A percentile compares a stretch with the other conserved stretches of the same genome.
Conservation (phyloP, 2,329 filamentous ascomycete genomes). For the Tolypocladium ovalisporum region DNA sequence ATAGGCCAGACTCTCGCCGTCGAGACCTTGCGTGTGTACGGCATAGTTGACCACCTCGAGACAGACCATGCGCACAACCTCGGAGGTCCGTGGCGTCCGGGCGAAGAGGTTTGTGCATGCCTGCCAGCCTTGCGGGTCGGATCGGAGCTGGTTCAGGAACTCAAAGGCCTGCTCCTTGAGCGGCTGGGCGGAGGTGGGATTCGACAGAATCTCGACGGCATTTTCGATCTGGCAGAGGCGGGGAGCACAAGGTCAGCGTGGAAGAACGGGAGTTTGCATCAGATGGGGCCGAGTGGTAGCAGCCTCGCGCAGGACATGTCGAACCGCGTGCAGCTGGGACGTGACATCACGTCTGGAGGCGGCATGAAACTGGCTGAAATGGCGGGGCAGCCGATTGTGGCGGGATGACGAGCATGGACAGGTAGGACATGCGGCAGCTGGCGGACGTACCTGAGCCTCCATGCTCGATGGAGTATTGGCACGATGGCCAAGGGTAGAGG, state of each 20-base stretch:
- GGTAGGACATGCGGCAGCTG: background rate
- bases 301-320: background rate
- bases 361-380: background rate
- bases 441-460: slow-evolving; percentile 34
- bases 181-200: slow-evolving; percentile 62
- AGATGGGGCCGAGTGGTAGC: background rate
- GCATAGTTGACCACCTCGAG: slow-evolving; percentile 92
- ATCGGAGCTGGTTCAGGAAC: slow-evolving; percentile 67
- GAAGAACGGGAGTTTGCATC: background rate
- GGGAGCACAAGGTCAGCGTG: background rate
- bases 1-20: slow-evolving; percentile 58
- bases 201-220: slow-evolving; percentile 89
- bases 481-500: slow-evolving; percentile 6
- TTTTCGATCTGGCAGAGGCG: slow-evolving; percentile 62
- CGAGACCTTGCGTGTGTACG: slow-evolving; percentile 68
- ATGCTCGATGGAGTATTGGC: slow-evolving; percentile 18
- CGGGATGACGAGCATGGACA: background rate
- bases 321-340: background rate
- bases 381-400: background rate
- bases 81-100: slow-evolving; percentile 61
- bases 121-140: slow-evolving; percentile 81
- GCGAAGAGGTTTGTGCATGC: slow-evolving; percentile 80
- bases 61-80: slow-evolving; percentile 79
- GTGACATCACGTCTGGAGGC: background rate
- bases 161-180: slow-evolving; percentile 76